Percentiles rank a stretch among this genome's conserved stretches.
These are phyloP conservation scores for Debaryomycetaceae sp. DNA, from an alignment of 1,139 yeast species.

Conservation along the genomic window DNA sequence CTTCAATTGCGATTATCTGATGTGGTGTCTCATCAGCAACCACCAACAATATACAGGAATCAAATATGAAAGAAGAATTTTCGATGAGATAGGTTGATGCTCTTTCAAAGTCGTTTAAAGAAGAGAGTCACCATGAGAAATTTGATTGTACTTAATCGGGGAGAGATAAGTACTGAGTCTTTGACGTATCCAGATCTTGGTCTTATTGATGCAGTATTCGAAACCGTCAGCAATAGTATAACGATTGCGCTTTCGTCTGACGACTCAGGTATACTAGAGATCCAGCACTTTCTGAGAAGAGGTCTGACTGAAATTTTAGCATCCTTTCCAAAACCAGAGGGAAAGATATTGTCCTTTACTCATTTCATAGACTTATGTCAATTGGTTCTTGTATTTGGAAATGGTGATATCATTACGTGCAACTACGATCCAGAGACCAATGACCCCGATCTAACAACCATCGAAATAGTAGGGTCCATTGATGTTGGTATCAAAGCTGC, in stretches of 20 bases:
- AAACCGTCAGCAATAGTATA: conserved; percentile 69
- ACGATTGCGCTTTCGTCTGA: conserved; percentile 63
- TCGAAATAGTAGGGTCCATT: conserved; percentile 80
- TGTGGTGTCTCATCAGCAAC: too few species aligned
- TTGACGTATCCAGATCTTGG: conserved; percentile 59
- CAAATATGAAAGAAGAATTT: too few species aligned
- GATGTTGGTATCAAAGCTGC: conserved; percentile 76
- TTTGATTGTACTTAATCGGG: conserved; percentile 54
- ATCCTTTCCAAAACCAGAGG: conserved; percentile 43
- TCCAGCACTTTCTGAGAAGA: conserved; percentile 52
- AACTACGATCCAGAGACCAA: conserved; percentile 51
- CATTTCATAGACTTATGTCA: conserved; percentile 67
- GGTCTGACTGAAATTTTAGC: conserved; percentile 56
- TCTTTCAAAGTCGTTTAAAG: neutral
- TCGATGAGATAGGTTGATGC: too few species aligned
- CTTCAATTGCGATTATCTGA: too few species aligned
- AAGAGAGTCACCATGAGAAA: conserved; percentile 44
- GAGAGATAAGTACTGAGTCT: conserved; percentile 47
- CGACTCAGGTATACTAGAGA: conserved; percentile 53
- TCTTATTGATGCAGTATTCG: conserved; percentile 63
- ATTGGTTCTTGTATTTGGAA: conserved; percentile 56
- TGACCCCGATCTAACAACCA: conserved; percentile 51
- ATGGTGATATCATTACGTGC: conserved; percentile 69
- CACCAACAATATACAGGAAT: too few species aligned
- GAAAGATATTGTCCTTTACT: conserved; percentile 42